phyloP scores from a whole-genome alignment of 176 grass and related monocot genomes.

The Rhipidocladum racemiflorum region DNA sequence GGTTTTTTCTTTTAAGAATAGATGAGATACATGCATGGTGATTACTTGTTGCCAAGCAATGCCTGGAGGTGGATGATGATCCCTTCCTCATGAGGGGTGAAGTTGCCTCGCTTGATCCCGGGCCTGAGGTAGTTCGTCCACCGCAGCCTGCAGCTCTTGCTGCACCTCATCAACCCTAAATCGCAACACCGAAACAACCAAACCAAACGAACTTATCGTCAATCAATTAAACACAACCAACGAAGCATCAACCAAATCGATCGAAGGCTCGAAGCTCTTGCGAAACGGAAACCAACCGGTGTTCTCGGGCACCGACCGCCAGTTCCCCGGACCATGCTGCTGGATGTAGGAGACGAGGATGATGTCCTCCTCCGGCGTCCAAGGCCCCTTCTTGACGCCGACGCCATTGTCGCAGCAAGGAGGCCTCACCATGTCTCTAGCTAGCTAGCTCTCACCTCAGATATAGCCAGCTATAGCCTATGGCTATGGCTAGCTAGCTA shows the following conservation, averaged over 20 bases:
- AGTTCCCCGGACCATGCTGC: conserved; percentile 57
- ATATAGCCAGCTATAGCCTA: background rate
- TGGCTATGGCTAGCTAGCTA: no score
- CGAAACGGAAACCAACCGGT: conserved; percentile 3
- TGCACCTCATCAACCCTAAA: conserved; percentile 60
- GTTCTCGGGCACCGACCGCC: conserved; percentile 51
- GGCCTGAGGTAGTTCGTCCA: conserved; percentile 59
- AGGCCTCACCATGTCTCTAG: conserved; percentile 41
- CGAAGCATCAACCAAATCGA: background rate
- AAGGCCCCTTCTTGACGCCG: conserved; percentile 53
- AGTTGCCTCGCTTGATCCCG: conserved; percentile 49
- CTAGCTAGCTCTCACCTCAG: background rate
- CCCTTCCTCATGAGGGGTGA: conserved; percentile 56
- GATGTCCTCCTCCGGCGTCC: conserved; percentile 63
- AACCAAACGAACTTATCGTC: background rate
- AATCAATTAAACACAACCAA: background rate
- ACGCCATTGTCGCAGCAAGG: conserved; percentile 48
- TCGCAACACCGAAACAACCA: background rate
- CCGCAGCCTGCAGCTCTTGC: conserved; percentile 56
- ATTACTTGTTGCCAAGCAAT: conserved; percentile 58
- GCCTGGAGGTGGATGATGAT: conserved; percentile 63
- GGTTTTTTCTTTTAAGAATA: no score
- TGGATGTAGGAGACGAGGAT: conserved; percentile 65
- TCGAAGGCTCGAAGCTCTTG: background rate
- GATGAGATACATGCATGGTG: background rate